These are phyloP conservation scores for Ophiostoma sp. DNA, from an alignment of 2,329 filamentous ascomycete genomes.

Conservation along the genomic window DNA sequence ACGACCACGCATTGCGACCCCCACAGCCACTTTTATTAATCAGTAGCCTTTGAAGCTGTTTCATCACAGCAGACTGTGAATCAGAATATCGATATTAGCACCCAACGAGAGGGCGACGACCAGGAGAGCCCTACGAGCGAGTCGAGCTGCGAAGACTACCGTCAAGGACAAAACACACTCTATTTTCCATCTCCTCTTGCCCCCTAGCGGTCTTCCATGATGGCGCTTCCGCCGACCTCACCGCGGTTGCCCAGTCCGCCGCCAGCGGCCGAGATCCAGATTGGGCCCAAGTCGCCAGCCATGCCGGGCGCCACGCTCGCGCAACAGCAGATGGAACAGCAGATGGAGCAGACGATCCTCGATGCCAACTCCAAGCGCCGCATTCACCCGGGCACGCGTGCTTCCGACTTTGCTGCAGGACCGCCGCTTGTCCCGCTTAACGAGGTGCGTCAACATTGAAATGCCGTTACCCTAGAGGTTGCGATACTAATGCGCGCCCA, in stretches of 20 bases:
- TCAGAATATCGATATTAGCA: neutral
- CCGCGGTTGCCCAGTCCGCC: constrained; percentile 92
- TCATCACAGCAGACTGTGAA: neutral
- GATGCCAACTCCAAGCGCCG: constrained; percentile 73
- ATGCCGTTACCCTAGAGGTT: too few species aligned
- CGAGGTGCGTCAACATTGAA: constrained; percentile 56
- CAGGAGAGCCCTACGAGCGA: neutral
- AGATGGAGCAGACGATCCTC: constrained; percentile 57
- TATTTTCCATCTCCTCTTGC: neutral
- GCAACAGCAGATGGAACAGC: constrained; percentile 51
- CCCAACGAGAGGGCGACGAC: neutral
- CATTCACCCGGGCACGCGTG: constrained; percentile 86
- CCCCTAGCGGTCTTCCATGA: constrained; percentile 16
- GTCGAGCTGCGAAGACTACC: neutral
- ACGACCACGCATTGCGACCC: neutral
- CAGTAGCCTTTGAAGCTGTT: neutral
- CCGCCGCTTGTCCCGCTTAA: constrained; percentile 80
- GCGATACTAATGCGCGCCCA: neutral
- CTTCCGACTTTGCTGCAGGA: constrained; percentile 87
- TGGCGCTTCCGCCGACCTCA: constrained; percentile 59
- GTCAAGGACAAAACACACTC: neutral
- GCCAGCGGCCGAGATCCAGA: constrained; percentile 89
- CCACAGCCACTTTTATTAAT: neutral
- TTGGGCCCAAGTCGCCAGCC: constrained; percentile 46
- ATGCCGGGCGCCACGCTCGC: constrained; percentile 33